Base-by-base conservation (phyloP, 2,329 filamentous ascomycete species). In the Exophiala xenobiotica region DNA sequence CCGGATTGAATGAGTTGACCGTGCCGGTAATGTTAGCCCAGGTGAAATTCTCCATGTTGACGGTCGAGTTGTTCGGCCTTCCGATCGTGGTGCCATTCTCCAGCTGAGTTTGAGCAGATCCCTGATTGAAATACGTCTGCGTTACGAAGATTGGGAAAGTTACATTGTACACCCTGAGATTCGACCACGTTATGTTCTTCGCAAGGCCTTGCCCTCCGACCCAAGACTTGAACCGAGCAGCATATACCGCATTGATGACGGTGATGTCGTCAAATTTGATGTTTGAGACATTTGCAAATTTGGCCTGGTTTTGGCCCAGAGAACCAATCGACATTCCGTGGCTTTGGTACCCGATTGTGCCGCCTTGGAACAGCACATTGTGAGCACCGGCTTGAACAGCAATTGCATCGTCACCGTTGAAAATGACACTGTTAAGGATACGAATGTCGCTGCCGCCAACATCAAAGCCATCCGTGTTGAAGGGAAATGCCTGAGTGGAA, bases 91-190 rank as follows among this genome's bases (percentile, higher is more conserved):
- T 56, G 1, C 62, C 64, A 12, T 54, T 61, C 6, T 62, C 52
- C 1, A 64, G 60, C 24, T 65, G 63, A 2, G 60, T 66, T 53
- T 62, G 64, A 5, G 57, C 62, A 22, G 56, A 63, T n/a, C 63
- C 66, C 56, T 75, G 71, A 48, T 75, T 68, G 53, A 62, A 60
- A 58, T 75, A 75, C 31, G 67, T 73, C 60, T 75, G 71, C 2
- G 72, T 74, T n/a, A 74, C 70, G 49, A 73, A 74, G 48, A 74
- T 70, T 1, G 73, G 73, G 54, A 75, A 75, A 0, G 72, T 69
- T 23, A 75, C 73, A 49, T 75, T 75, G 57, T 69, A 69, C 9
- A 68, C 56, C 4, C 69, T 60, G 46, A 75, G 71, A 53, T 75
- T 72, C 45, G 65, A 67, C 73, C 73, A 75, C 24, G 67, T 71